These are phyloP conservation scores for Phytopythium sindhum DNA, from an alignment of 352 stramenopile genomes.

Conservation along the genomic window DNA sequence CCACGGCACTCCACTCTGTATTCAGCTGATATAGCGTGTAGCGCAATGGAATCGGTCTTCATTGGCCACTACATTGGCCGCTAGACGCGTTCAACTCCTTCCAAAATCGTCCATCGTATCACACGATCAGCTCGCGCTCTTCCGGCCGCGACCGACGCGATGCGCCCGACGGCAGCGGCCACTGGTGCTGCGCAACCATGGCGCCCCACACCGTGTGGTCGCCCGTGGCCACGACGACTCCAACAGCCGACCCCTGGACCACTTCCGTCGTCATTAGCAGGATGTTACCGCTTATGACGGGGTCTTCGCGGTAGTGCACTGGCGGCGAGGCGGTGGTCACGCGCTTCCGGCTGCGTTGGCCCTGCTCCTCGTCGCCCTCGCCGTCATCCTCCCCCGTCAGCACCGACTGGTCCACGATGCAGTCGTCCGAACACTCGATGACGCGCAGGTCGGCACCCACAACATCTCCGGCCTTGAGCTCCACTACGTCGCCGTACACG, in stretches of 20 bases:
- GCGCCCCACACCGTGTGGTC: constrained; percentile 71
- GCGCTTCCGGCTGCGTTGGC: constrained; percentile 27
- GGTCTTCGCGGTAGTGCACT: constrained; percentile 18
- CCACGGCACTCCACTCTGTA: neutral
- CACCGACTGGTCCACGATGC: constrained; percentile 57
- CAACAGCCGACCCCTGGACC: constrained; percentile 46
- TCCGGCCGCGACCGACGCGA: neutral
- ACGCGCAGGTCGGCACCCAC: constrained; percentile 88
- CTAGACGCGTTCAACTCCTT: neutral
- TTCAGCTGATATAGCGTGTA: neutral
- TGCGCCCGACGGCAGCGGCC: constrained; percentile 22
- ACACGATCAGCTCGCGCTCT: constrained; percentile 1
- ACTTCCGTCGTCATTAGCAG: constrained; percentile 66
- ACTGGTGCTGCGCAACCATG: constrained; percentile 54
- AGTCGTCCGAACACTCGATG: constrained; percentile 75
- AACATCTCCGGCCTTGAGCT: constrained; percentile 85
- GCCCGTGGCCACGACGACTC: constrained; percentile 71
- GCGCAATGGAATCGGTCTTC: neutral
- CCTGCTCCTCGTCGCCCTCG: constrained; percentile 19
- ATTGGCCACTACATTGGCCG: neutral
- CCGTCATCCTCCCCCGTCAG: constrained; percentile 34
- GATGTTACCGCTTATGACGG: constrained; percentile 58
- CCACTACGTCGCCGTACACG: constrained; percentile 91
- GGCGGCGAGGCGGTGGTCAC: constrained; percentile 22
- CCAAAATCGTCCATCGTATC: neutral